Conservation (phyloP, 768 basidiomycete species). For the Sporobolomyces roseus region DNA sequence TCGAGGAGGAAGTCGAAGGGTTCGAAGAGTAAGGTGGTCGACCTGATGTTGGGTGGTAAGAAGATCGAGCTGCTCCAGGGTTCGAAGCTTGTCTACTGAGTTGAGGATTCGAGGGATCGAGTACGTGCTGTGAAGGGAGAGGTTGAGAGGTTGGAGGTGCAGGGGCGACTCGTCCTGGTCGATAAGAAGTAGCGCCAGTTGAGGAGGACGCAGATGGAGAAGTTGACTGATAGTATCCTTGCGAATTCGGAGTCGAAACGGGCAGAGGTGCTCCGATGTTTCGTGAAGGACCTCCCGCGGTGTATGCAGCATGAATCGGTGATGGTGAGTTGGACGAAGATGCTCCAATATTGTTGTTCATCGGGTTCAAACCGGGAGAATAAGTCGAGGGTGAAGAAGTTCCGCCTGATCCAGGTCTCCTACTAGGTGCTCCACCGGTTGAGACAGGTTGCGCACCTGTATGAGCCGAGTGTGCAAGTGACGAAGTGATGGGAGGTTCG, state of each 20-base stretch:
- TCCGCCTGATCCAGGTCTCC: neutral
- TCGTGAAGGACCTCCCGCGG: neutral
- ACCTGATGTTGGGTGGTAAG: conserved; percentile 26
- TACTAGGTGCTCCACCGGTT: neutral
- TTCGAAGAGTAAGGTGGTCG: conserved; percentile 23
- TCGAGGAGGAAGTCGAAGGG: neutral
- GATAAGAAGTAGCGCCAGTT: conserved; percentile 1
- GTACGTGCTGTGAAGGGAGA: neutral
- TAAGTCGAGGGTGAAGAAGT: neutral
- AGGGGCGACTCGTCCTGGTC: conserved; percentile 23
- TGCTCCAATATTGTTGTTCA: too few relatives aligned
- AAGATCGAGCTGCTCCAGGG: conserved; percentile 15
- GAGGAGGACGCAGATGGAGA: neutral
- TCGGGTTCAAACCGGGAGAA: too few relatives aligned
- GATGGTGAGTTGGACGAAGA: conserved; percentile 10
- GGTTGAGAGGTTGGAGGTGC: conserved; percentile 14
- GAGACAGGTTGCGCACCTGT: conserved; percentile 38
- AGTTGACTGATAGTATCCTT: neutral
- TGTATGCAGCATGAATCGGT: conserved; percentile 28
- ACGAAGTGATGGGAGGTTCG: neutral
- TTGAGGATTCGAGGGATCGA: neutral
- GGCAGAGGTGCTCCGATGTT: conserved; percentile 10
- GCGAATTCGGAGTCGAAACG: conserved; percentile 1
- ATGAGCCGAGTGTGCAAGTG: too few relatives aligned
- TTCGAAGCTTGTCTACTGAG: conserved; percentile 1